Evolutionary conservation across 1,139 yeast genomes (phyloP), one percentile per base, ranked within the genome.

Genomic region (Taphrina sp.): DNA sequence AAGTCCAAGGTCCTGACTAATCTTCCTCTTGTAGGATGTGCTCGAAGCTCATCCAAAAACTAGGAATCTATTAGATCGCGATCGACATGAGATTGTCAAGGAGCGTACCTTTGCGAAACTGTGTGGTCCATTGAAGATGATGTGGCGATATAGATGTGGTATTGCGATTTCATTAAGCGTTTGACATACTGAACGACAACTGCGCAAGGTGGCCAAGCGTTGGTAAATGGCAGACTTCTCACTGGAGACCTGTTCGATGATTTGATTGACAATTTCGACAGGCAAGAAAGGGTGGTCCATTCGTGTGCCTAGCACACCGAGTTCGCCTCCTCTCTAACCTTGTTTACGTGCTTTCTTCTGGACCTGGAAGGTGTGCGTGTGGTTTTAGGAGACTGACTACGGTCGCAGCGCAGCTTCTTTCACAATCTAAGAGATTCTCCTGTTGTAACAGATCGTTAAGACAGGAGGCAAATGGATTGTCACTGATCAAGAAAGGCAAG

Each of bases 1-100:
- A 89, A 52, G 43, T 42, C 49, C 24, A 52, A 49, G 23, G 38
- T 35, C 16, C 42, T 26, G n/a, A 52, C 56, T 28, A 39, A 31
- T 1, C 17, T 10, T 20, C 56, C 56, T 10, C 49, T 41, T 17
- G 24, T 42, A 3, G 56, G 56, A n/a, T 22, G 17, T 5, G 35
- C 42, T 24, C 49, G 23, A 22, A 52, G 31, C 29, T 43, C 56
- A 20, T 42, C 29, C 29, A 52, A 37, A 24, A 52, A 52, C 47
- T 39, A 26, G 7, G 20, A 33, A 24, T 28, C n/a, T 7, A 12
- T 28, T 12, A 28, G 31, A 28, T 12, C 12, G 7, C 12, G 31
- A 28, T 28, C 10, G 31, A 8, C 31, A 28, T 28, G 12, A 8
- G 31, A 12, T 8, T 28, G 12, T 7, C 3, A 14, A 22, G 5